These are phyloP conservation scores for Picea sitchensis DNA, from an alignment of 75 land plant genomes.

Conservation along the genomic window DNA sequence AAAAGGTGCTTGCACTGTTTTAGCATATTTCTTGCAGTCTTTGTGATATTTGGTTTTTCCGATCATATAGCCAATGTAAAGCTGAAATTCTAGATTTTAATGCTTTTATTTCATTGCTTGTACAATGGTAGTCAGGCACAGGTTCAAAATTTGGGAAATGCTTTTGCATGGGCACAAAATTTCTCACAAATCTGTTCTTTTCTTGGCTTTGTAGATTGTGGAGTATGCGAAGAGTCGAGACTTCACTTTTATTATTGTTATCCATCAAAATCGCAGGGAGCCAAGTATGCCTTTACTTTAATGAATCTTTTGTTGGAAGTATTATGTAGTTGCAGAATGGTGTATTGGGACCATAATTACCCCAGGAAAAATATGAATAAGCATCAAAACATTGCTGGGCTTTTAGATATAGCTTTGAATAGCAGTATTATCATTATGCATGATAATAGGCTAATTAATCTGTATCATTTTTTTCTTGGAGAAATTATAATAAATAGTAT, in stretches of 20 bases:
- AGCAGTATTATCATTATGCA: not conserved
- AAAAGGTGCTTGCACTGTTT: slow-evolving; percentile 46
- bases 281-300: slow-evolving; percentile 44
- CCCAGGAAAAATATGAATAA: not conserved
- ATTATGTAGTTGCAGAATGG: not conserved
- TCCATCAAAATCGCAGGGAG: slow-evolving; percentile 79
- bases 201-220: slow-evolving; percentile 50
- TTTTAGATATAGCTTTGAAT: not conserved
- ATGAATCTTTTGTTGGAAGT: not conserved
- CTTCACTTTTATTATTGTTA: slow-evolving; percentile 78
- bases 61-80: not conserved
- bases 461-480: not conserved
- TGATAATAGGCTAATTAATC: not conserved
- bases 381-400: too few relatives aligned
- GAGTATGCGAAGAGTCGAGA: slow-evolving; percentile 80
- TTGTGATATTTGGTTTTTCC: not conserved
- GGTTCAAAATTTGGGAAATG: too few relatives aligned
- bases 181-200: not conserved
- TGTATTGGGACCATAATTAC: not conserved
- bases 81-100: not conserved
- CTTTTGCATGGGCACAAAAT: too few relatives aligned
- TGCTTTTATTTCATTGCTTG: not conserved
- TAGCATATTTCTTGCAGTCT: not conserved
- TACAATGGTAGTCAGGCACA: not conserved
- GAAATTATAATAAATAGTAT: not conserved